Evolutionary conservation across 2,329 filamentous ascomycete species (phyloP), one percentile per base, ranked within the genome.

Genomic region (Myriosclerotinia duriaeana): DNA sequence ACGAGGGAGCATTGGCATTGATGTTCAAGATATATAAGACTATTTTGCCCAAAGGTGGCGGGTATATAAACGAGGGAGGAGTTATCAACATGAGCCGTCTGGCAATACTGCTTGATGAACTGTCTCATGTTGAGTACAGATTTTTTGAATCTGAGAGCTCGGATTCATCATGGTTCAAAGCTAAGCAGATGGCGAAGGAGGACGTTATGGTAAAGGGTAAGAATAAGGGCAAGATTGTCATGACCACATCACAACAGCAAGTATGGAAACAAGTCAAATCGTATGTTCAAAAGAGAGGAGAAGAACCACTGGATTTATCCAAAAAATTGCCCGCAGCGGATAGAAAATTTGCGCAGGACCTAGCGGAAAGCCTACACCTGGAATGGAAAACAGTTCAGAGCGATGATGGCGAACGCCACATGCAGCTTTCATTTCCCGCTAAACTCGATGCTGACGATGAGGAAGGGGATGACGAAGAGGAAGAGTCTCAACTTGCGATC

Each of bases 21-120:
- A 99, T 99, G 95, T 99, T 99, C 78, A 90, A 90, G 76, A 88
- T 97, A 68, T 99, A 99, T 83, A 98, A 98, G 79, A 85, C 89
- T 58, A 88, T 97, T 48, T 82, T 99, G 68, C 93, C 93, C 9
- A 88, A 89, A 76, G 89, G 92, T 74, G 91, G 92, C 66, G 95
- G 95, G 6, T 99, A 98, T 78, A 94, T 99, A 79, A 99, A 99
- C 78, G 93, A 99, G 77, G 88, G 90, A 65, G 96, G 95, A 74
- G 88, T 91, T 56, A 97, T 99, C 78, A 96, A 98, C 76, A 82
- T 99, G 76, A 80, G 89, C 69, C 87, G 95, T 66, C 81, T 99
- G 68, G 86, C 87, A 62, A 80, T 90, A 59, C 84, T 99, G 55
- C 81, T 99, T 54, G 87, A 93, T 42, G 92, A 96, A 76, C 82